Base-by-base conservation (phyloP, 169 alveolate genomes). In the Eimeria maxima region DNA sequence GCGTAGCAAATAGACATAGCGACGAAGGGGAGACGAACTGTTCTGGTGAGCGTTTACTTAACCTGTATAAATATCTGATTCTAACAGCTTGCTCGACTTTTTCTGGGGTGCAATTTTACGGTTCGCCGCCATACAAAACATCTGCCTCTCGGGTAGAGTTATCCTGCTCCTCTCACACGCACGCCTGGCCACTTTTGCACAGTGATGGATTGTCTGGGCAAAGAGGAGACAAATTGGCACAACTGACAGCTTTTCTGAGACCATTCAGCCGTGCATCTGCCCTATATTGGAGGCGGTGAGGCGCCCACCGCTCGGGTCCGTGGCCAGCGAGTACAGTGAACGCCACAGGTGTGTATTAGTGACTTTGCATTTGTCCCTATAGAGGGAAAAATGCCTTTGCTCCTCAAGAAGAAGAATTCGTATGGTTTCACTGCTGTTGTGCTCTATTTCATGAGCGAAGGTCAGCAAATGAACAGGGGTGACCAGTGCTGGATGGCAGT, bases 401-500 rank as follows among this genome's bases (percentile, higher is more conserved):
- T 13, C 5, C 47, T 2, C 78, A 29, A n/a, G 13, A 69, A 69
- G 29, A 2, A 29, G 2, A 8, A 4, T 5, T 69, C 11, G 0
- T 29, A 18, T 4, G 20, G 78, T 29, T 69, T 69, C 44, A 29
- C 78, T 29, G 11, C 78, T 10, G 20, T 69, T 69, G 47, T 69
- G 78, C 78, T 11, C 78, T 69, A 69, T 69, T 69, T 69, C 78
- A 69, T 69, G 78, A 6, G 22, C 78, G 47, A 27, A 69, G 47
- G 78, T 18, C 47, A 29, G 78, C 44, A 69, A 69, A 69, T 69
- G 47, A 7, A 29, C 78, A 29, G 10, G 47, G 47, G 78, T 29
- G 78, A 29, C 78, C 78, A 69, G 78, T 29, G 78, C 78, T 29
- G 47, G 78, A 29, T 29, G 78, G 78, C 78, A 29, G 78, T 69